A percentile compares a stretch with the other conserved stretches of the same genome.
phyloP scores from a whole-genome alignment of 2,329 filamentous ascomycete species.

The Penicillium vulpinum region DNA sequence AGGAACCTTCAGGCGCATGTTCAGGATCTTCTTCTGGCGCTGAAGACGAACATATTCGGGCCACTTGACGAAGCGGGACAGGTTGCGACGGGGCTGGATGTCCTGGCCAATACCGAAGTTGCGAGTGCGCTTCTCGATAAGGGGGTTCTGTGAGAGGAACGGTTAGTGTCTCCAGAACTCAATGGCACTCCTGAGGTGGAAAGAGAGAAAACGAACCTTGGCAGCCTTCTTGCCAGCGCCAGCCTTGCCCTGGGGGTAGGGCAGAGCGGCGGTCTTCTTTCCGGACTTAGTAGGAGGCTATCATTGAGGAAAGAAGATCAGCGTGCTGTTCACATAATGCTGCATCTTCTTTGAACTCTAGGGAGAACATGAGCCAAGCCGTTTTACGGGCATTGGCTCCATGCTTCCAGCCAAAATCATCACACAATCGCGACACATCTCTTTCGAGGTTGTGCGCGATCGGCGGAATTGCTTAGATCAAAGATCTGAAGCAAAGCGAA shows the following conservation, averaged over 20 bases:
- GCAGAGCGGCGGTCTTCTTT: conserved; percentile 97
- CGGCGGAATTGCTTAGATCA: conserved; percentile 42
- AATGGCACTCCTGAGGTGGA: conserved; percentile 8
- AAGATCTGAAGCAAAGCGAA: conserved; percentile 30
- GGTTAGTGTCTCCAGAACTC: conserved; percentile 16
- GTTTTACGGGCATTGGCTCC: conserved; percentile 54
- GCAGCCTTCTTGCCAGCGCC: conserved; percentile 82
- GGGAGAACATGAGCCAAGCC: conserved; percentile 60
- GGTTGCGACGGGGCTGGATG: conserved; percentile 94
- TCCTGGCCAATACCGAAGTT: conserved; percentile 99
- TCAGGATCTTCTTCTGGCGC: conserved; percentile 92
- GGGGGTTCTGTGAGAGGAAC: conserved; percentile 74
- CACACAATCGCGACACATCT: conserved; percentile 36
- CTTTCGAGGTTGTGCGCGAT: conserved; percentile 31
- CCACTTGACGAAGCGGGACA: conserved; percentile 99
- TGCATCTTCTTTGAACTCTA: conserved; percentile 90
- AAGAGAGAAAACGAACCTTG: conserved; percentile 70
- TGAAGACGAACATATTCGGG: conserved; percentile 98
- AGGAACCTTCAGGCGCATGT: conserved; percentile 97
- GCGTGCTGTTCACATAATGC: conserved; percentile 72
- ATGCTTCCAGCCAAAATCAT: conserved; percentile 58
- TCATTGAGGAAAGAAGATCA: conserved; percentile 99
- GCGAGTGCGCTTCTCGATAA: conserved; percentile 94
- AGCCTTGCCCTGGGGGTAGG: conserved; percentile 93
- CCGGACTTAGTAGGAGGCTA: conserved; percentile 87